Base-by-base conservation (phyloP, 1,284 basidiomycete genomes). In the Coriolopsis trogii region DNA sequence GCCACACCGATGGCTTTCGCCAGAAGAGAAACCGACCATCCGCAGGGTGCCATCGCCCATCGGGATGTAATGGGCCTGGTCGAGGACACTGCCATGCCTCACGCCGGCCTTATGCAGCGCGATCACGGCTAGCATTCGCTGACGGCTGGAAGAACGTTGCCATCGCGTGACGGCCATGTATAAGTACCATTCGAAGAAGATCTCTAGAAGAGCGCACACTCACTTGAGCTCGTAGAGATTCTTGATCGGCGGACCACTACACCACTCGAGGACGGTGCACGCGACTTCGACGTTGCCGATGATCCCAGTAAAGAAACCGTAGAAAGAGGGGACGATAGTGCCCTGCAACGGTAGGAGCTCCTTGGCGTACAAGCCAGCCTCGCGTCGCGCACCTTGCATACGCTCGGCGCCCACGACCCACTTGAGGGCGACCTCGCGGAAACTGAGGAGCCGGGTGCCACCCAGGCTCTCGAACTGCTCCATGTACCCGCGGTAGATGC, bases 1-100 rank as follows among this genome's bases (percentile, higher is more conserved):
- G 1, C 44, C 41, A 36, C 61, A 63, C 2, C 23, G 6, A 41
- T 63, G 61, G 4, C 30, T 20, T 21, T 39, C 36, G 4, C 55
- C 61, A 7, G 24, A 38, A 16, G 52, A 46, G 41, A 63, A 63
- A 33, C 55, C 56, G 44, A 60, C 49, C 20, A 63, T 58, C 12
- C 56, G 50, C 15, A 62, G 47, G 23, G 46, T 51, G 29, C 56
- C 53, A 41, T 59, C 56, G 5, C 26, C 29, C 26, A 46, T 45
- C 2, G 37, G 28, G 33, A 60, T 40, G 48, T 51, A 63, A 34
- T 63, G 56, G 12, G 31, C 29, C 3, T 45, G 37, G 23, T 55
- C 53, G 7, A 56, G 41, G 4, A 58, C 20, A 13, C 31, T 31
- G 1, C 55, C 49, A 23, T 60, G 59, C 9, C 46, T 37, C 4